Percentiles rank a stretch among this genome's conserved stretches.
Conservation (phyloP, 257 asterid genomes). For the Orobanche coerulescens region DNA sequence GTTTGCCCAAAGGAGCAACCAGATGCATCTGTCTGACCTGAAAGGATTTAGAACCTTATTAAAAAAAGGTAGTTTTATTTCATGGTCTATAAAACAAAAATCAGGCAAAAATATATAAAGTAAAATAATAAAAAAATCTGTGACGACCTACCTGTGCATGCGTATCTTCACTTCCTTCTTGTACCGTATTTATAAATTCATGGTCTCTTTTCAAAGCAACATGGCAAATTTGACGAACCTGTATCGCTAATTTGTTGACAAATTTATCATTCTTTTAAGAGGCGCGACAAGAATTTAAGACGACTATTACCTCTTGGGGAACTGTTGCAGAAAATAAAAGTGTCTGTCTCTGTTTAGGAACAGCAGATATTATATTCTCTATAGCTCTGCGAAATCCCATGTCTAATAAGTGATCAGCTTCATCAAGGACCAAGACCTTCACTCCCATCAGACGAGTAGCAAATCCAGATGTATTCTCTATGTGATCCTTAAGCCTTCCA, state of each 20-base stretch:
- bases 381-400: constrained; percentile 98
- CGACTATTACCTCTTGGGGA: constrained; percentile 62
- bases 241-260: constrained; percentile 21
- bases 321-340: constrained; percentile 94
- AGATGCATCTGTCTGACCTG: constrained; percentile 87
- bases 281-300: background rate
- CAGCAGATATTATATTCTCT: constrained; percentile 80
- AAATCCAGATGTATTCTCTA: constrained; percentile 93
- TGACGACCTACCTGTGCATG: constrained; percentile 59
- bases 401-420: constrained; percentile 94
- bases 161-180: constrained; percentile 95
- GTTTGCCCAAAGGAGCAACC: constrained; percentile 74
- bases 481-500: constrained; percentile 90
- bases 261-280: constrained; percentile 15
- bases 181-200: constrained; percentile 77
- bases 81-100: background rate
- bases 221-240: constrained; percentile 93
- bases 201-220: constrained; percentile 90
- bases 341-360: constrained; percentile 95
- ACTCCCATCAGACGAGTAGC: constrained; percentile 94
- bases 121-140: background rate
- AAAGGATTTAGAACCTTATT: too few relatives aligned
- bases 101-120: background rate
- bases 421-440: constrained; percentile 85
- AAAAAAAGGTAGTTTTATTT: background rate